A percentile compares a stretch with the other conserved stretches of the same genome.
These are phyloP conservation scores for Ogataea angusta DNA, from an alignment of 805 yeast genomes.

Conservation along the genomic window DNA sequence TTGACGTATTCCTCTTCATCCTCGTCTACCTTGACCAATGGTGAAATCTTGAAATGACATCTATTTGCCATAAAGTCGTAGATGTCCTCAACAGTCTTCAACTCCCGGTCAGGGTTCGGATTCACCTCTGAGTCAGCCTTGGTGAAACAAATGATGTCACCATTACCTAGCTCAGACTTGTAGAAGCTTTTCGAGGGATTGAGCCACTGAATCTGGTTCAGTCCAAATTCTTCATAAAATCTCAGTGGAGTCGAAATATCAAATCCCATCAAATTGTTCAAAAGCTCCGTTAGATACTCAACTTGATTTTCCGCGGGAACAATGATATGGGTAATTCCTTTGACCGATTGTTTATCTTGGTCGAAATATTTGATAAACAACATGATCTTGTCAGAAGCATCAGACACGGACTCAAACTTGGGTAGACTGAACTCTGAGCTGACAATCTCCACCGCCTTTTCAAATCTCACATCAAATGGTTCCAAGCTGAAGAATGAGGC, in stretches of 20 bases:
- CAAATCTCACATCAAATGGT: conserved; percentile 13
- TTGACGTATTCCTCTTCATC: conserved; percentile 50
- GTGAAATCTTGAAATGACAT: conserved; percentile 53
- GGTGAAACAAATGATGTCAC: conserved; percentile 56
- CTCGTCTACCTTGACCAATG: conserved; percentile 38
- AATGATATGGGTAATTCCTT: conserved; percentile 61
- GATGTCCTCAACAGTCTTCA: conserved; percentile 40
- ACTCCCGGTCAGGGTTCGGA: conserved; percentile 13
- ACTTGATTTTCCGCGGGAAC: conserved; percentile 49
- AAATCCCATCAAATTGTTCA: conserved; percentile 42
- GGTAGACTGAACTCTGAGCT: conserved; percentile 17
- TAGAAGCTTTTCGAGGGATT: conserved; percentile 42
- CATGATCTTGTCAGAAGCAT: conserved; percentile 21
- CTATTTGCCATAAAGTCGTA: conserved; percentile 58
- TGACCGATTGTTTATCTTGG: conserved; percentile 45
- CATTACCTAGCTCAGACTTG: conserved; percentile 57
- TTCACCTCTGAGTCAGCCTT: conserved; percentile 15
- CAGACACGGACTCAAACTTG: conserved; percentile 21
- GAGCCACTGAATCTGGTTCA: conserved; percentile 46
- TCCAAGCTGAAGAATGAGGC: not conserved
- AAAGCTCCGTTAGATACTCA: conserved; percentile 36
- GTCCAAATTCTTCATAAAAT: conserved; percentile 61
- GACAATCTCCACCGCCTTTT: conserved; percentile 9
- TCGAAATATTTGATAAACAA: conserved; percentile 36
- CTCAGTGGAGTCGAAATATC: conserved; percentile 33